These are phyloP conservation scores for Aspergillus versicolor DNA, from an alignment of 2,329 filamentous ascomycete genomes.

Conservation along the genomic window DNA sequence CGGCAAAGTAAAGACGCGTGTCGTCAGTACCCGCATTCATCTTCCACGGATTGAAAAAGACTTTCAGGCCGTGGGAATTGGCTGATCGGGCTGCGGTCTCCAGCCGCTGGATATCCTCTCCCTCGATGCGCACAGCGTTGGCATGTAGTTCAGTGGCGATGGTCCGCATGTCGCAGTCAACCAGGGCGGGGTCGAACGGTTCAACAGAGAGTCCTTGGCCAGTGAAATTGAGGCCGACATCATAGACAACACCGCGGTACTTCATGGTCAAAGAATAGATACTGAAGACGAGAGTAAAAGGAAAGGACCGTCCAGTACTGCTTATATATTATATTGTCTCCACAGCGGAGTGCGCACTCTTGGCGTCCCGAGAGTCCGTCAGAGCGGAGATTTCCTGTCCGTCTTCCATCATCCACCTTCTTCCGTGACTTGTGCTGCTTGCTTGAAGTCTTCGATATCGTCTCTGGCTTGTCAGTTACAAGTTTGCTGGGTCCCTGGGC, in stretches of 20 bases:
- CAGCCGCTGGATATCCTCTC: constrained; percentile 10
- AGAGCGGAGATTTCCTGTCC: too few species aligned
- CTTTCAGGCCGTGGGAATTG: constrained; percentile 6
- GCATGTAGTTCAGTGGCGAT: constrained; percentile 13
- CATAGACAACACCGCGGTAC: constrained; percentile 15
- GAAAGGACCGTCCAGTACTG: too few species aligned
- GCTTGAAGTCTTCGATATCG: accelerated
- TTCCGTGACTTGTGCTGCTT: too few species aligned
- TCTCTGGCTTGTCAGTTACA: too few species aligned
- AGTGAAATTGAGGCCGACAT: constrained; percentile 15
- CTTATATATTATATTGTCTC: too few species aligned
- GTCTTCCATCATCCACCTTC: too few species aligned
- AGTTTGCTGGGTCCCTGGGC: too few species aligned
- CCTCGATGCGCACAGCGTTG: constrained; percentile 15
- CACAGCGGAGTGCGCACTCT: constrained; percentile 5
- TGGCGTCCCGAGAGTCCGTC: constrained; percentile 5
- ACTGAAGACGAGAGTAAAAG: too few species aligned
- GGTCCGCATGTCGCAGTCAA: constrained; percentile 12
- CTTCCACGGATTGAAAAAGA: constrained; percentile 19
- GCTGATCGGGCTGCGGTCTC: constrained; percentile 7
- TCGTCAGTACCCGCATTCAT: constrained; percentile 12
- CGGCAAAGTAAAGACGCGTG: constrained; percentile 8
- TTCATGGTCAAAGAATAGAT: constrained; percentile 7
- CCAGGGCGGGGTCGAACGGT: constrained; percentile 11
- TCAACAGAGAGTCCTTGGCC: constrained; percentile 11